Conservation (phyloP, 352 stramenopile species). For the Globisporangium middletonii region DNA sequence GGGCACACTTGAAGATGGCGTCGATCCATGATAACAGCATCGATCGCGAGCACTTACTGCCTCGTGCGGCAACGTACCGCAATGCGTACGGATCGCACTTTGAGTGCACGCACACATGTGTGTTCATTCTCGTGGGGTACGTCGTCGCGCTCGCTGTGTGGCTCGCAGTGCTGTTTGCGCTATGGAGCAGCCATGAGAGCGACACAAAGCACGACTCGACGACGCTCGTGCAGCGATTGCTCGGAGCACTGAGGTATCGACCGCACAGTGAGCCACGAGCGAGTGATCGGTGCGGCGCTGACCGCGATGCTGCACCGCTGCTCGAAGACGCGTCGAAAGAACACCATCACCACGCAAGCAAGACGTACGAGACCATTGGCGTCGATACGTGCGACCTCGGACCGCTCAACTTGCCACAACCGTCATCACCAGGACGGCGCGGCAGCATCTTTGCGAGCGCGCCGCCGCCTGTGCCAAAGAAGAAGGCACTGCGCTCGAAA, state of each 20-base stretch:
- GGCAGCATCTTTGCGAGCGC: slow-evolving; percentile 14
- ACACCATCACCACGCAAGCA: slow-evolving; percentile 1
- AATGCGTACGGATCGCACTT: slow-evolving; percentile 61
- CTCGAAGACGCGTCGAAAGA: not conserved
- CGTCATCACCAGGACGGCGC: slow-evolving; percentile 1
- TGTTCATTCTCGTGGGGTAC: slow-evolving; percentile 31
- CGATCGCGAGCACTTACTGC: not conserved
- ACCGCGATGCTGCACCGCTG: not conserved
- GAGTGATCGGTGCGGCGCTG: no score
- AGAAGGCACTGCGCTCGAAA: not conserved
- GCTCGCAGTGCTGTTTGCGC: slow-evolving; percentile 40
- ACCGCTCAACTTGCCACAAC: not conserved
- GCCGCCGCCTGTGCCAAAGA: not conserved
- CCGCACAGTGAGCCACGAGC: no score
- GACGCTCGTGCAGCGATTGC: not conserved
- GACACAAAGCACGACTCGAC: not conserved
- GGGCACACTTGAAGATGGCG: not conserved
- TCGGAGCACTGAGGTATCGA: no score
- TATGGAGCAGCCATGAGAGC: slow-evolving; percentile 11
- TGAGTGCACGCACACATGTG: slow-evolving; percentile 35
- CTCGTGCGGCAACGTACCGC: slow-evolving; percentile 34
- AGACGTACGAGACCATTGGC: slow-evolving; percentile 46
- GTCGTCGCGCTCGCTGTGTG: slow-evolving; percentile 20
- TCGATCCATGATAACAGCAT: not conserved
- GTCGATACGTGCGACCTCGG: slow-evolving; percentile 29